Percentiles rank a stretch among this genome's conserved stretches.
Conservation (phyloP, 129 eudicot genomes). For the Daucus carota region DNA sequence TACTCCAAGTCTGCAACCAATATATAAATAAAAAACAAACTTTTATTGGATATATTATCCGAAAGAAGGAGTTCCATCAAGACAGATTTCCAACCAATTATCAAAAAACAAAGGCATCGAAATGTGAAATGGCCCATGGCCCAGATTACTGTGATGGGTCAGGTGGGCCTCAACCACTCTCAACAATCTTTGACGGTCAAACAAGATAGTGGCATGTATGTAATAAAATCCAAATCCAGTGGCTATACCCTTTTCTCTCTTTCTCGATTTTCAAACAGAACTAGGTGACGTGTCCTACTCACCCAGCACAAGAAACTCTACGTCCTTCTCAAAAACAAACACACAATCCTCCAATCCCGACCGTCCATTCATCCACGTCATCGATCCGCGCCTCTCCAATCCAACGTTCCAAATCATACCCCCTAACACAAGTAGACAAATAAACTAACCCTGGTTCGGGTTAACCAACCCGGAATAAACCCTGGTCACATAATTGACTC, state of each 20-base stretch:
- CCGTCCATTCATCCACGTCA: conserved; percentile 67
- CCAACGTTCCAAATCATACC: conserved; percentile 28
- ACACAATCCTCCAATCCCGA: conserved; percentile 40
- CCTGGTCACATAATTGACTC: conserved; percentile 38
- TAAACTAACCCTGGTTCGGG: conserved; percentile 40
- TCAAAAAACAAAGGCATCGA: no score
- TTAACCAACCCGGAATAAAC: conserved; percentile 18
- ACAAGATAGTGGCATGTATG: not conserved
- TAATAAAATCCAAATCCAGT: not conserved
- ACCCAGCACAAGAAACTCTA: conserved; percentile 17
- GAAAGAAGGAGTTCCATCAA: no score
- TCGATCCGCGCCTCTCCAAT: conserved; percentile 39
- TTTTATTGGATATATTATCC: no score
- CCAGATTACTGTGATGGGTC: not conserved
- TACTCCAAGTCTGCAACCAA: no score
- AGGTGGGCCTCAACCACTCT: not conserved
- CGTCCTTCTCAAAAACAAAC: conserved; percentile 49
- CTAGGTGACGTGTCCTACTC: conserved; percentile 24
- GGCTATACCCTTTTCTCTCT: not conserved
- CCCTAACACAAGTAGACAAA: conserved; percentile 24
- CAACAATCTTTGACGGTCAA: not conserved
- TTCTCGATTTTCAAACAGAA: conserved; percentile 12
- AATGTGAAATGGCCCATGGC: not conserved
- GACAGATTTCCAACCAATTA: no score
- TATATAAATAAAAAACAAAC: no score